These are phyloP conservation scores for Terfezia claveryi DNA, from an alignment of 495 filamentous ascomycete species.

Conservation along the genomic window DNA sequence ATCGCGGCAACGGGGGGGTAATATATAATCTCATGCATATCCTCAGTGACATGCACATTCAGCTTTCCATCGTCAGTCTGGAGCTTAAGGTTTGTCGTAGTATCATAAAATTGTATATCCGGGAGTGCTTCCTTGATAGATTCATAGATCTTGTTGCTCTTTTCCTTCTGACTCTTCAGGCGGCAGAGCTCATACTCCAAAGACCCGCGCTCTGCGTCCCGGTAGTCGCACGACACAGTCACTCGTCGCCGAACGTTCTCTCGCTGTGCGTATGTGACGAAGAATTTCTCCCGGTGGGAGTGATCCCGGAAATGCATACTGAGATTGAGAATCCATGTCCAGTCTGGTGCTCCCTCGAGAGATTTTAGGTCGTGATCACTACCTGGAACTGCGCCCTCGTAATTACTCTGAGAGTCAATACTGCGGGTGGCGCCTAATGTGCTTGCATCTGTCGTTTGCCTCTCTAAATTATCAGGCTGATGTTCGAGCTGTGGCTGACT, in stretches of 20 bases:
- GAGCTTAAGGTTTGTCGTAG: slow-evolving; percentile 88
- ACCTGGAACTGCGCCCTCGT: neutral
- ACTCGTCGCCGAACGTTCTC: slow-evolving; percentile 64
- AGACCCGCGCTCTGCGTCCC: slow-evolving; percentile 54
- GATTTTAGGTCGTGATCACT: too few relatives aligned
- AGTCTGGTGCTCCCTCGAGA: slow-evolving; percentile 43
- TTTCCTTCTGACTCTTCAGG: slow-evolving; percentile 72
- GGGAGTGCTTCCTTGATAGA: slow-evolving; percentile 76
- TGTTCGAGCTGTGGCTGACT: neutral
- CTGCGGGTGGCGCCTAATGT: neutral
- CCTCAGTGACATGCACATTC: slow-evolving; percentile 96
- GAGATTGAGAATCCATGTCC: slow-evolving; percentile 85
- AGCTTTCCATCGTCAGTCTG: slow-evolving; percentile 73
- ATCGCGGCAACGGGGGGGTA: slow-evolving; percentile 61
- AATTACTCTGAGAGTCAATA: neutral
- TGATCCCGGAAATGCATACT: slow-evolving; percentile 97
- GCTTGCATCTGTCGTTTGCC: neutral
- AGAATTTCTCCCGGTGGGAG: slow-evolving; percentile 92
- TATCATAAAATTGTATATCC: slow-evolving; percentile 86
- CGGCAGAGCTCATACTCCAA: slow-evolving; percentile 62
- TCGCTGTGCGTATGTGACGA: slow-evolving; percentile 66
- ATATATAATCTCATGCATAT: slow-evolving; percentile 81
- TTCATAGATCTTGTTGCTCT: slow-evolving; percentile 87
- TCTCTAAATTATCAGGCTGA: neutral
- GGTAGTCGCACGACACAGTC: slow-evolving; percentile 87